Percentiles rank a stretch among this genome's conserved stretches.
These are phyloP conservation scores for Neonothopanus nambi DNA, from an alignment of 1,284 basidiomycete species.

Conservation along the genomic window DNA sequence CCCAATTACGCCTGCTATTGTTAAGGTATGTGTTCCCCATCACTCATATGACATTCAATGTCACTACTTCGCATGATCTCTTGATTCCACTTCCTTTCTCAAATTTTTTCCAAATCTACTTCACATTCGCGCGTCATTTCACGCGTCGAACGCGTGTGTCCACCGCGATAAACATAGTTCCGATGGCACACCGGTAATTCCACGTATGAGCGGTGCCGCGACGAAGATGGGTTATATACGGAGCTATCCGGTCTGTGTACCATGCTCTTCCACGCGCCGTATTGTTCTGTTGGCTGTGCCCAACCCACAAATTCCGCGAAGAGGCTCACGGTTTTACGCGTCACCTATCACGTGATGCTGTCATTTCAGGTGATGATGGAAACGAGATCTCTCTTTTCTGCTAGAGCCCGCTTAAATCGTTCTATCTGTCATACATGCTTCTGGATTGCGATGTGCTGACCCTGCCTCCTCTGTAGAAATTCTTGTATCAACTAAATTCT, in stretches of 20 bases:
- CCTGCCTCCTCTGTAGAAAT: slow-evolving; percentile 70
- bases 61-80: slow-evolving; percentile 38
- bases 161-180: not conserved
- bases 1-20: slow-evolving; percentile 76
- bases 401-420: not conserved
- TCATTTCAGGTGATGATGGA: not conserved
- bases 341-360: slow-evolving; percentile 14
- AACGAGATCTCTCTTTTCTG: not conserved
- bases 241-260: slow-evolving; percentile 3
- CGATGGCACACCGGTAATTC: no score
- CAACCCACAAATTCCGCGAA: no score
- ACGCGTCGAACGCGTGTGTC: slow-evolving; percentile 18
- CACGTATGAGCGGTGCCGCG: no score
- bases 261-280: not conserved
- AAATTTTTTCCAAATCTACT: not conserved
- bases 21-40: slow-evolving; percentile 65
- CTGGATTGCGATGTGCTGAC: not conserved
- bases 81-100: slow-evolving; percentile 10
- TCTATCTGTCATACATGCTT: not conserved
- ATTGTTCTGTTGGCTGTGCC: slow-evolving; percentile 1
- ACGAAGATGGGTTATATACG: no score
- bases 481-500: slow-evolving; percentile 83
- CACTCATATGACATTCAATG: not conserved
- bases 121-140: slow-evolving; percentile 17
- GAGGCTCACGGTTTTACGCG: not conserved